Base-by-base conservation (phyloP, 441 rosid genomes). In the Erysimum pusillum region DNA sequence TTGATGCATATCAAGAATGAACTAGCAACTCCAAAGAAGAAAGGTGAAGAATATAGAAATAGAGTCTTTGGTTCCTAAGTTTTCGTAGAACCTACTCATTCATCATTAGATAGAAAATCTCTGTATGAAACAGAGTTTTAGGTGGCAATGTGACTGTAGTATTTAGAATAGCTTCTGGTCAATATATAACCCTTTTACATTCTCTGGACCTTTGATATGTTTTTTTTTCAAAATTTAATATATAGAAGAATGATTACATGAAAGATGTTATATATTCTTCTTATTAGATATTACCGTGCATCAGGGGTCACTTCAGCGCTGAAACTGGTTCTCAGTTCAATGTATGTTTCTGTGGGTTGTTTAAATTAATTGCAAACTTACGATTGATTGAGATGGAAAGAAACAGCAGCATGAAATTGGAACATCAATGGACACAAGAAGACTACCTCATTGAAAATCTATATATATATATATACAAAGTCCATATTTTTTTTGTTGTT, bases 231-330 rank as follows among this genome's bases (percentile, higher is more conserved):
- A 22, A 22, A 22, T 22, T 22, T 22, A 1, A 22, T n/a, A n/a
- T n/a, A 22, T 22, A 22, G 25, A 22, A 22, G 2, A 22, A 22
- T 22, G 2, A 22, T 22, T 22, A 22, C 25, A 22, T 22, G 25
- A 22, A 22, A 22, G 25, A 22, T 22, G 25, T 22, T 22, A 22
- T 22, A 22, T 53, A 13, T n/a, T n/a, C n/a, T 1, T 31, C 2
- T 68, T 28, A 12, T 1, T 69, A 32, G 35, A 44, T 10, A 12
- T 44, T 44, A 70, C 20, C 57, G 74, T 45, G 75, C 75, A n/a
- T 70, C 36, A 45, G 67, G 66, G 57, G 58, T 46, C 7, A 45
- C 56, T 6, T 45, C 58, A 20, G 46, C 2, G 8, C 66, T 58
- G 46, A 59, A 70, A 4, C 57, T 70, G 0, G 22, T 70, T 2